Conservation (phyloP, 129 eudicot species). For the Flaveria ramosissima region DNA sequence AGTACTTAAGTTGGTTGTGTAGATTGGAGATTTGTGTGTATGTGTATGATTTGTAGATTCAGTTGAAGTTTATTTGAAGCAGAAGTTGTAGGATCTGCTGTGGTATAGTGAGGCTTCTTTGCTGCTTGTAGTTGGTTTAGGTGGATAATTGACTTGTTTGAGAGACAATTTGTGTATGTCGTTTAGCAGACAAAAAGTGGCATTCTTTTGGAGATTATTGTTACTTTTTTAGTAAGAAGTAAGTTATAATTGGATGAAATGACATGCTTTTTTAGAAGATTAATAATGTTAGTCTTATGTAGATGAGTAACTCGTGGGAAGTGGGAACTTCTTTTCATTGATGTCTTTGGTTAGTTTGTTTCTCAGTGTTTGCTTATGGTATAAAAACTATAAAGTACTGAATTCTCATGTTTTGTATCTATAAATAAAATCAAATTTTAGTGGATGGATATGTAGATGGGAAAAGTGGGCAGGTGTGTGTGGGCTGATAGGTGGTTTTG, state of each 20-base stretch:
- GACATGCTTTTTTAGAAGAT: background rate
- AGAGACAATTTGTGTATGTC: background rate
- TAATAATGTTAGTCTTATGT: background rate
- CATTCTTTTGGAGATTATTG: too few species aligned
- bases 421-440: too few species aligned
- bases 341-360: background rate
- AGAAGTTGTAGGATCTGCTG: constrained; percentile 2
- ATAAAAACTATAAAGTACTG: background rate
- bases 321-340: background rate
- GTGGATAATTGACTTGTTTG: background rate
- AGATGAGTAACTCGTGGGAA: background rate
- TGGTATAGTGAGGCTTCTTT: background rate
- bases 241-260: background rate
- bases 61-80: background rate
- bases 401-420: background rate
- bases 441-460: too few species aligned
- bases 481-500: too few species aligned
- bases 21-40: constrained; percentile 1
- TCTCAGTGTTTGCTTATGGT: constrained; percentile 7
- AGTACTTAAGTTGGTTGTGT: background rate
- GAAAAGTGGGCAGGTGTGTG: too few species aligned
- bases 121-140: background rate
- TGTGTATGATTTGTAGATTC: background rate
- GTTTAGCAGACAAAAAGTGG: background rate
- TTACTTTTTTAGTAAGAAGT: too few species aligned